Evolutionary conservation across 1,139 yeast genomes (phyloP).

Genomic region (Komagataea norvegica): DNA sequence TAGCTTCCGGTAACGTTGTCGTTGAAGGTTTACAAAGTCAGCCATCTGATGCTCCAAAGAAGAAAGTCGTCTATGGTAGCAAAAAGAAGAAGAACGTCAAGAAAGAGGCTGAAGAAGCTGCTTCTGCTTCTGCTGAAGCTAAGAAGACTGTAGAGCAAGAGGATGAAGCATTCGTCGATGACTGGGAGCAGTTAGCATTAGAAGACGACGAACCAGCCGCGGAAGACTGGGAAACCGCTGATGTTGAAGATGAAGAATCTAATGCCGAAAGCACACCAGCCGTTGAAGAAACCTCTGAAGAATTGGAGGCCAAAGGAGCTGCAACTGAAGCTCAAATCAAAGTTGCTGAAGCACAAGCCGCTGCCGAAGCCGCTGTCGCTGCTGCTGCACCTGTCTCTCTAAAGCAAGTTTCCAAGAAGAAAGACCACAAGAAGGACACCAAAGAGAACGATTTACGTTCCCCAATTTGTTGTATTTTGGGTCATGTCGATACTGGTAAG

Average conservation of each 20-base stretch:
- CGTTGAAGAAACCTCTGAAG: conserved; percentile 16
- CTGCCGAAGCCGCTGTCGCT: conserved; percentile 25
- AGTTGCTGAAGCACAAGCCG: conserved; percentile 25
- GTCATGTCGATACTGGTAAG: conserved; percentile 99
- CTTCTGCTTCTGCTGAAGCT: conserved; percentile 28
- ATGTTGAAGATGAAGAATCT: conserved; percentile 23
- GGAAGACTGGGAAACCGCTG: conserved; percentile 57
- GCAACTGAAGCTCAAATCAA: conserved; percentile 13
- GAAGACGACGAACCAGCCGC: conserved; percentile 42
- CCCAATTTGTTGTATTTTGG: conserved; percentile 97
- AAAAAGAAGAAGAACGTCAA: conserved; percentile 54
- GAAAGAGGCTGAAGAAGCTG: conserved; percentile 22
- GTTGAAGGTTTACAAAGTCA: conserved; percentile 66
- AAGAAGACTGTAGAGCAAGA: conserved; percentile 24
- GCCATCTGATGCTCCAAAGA: conserved; percentile 37
- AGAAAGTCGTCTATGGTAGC: conserved; percentile 66
- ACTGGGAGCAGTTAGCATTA: conserved; percentile 26
- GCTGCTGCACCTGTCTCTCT: conserved; percentile 20
- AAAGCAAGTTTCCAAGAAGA: conserved; percentile 22
- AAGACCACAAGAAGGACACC: conserved; percentile 26
- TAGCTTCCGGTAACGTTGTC: conserved; percentile 66
- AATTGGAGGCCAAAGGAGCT: conserved; percentile 13
- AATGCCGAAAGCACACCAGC: not conserved
- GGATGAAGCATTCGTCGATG: conserved; percentile 26
- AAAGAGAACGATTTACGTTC: conserved; percentile 67